Evolutionary conservation across 2,329 filamentous ascomycete genomes (phyloP).

Genomic region (Dothistroma pini): DNA sequence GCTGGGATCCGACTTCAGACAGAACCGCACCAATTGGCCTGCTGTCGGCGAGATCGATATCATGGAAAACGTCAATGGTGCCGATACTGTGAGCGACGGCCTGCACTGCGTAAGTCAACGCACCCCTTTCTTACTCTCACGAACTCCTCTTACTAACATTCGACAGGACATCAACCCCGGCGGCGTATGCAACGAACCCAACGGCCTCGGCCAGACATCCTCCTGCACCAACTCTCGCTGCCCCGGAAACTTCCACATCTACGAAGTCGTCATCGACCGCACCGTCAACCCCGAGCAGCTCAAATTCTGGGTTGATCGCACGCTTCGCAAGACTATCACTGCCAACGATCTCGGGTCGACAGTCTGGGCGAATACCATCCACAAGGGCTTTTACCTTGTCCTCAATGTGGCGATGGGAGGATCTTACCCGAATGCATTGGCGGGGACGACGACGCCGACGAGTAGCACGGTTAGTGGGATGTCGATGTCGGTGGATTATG

Average conservation of each 20-base stretch:
- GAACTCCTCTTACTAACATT: neutral
- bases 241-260: slow-evolving; percentile 31
- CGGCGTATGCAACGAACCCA: slow-evolving; percentile 32
- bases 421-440: slow-evolving; percentile 28
- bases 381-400: slow-evolving; percentile 28
- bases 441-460: slow-evolving; percentile 28
- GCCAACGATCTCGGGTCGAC: slow-evolving; percentile 23
- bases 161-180: slow-evolving; percentile 28
- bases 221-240: slow-evolving; percentile 17
- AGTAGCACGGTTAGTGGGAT: slow-evolving; percentile 16
- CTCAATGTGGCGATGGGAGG: slow-evolving; percentile 33
- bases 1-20: slow-evolving; percentile 20
- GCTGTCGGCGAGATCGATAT: slow-evolving; percentile 32
- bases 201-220: slow-evolving; percentile 22
- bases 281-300: slow-evolving; percentile 21
- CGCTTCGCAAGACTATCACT: slow-evolving; percentile 22
- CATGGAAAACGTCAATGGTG: slow-evolving; percentile 33
- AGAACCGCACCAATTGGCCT: slow-evolving; percentile 29
- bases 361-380: slow-evolving; percentile 27
- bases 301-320: slow-evolving; percentile 30
- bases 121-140: neutral
- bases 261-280: slow-evolving; percentile 32
- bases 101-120: slow-evolving; percentile 27
- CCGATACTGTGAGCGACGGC: slow-evolving; percentile 20
- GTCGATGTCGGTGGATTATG: slow-evolving; percentile 26